Evolutionary conservation across 2,329 filamentous ascomycete species (phyloP).

Genomic region (Sporothrix brunneoviolacea): DNA sequence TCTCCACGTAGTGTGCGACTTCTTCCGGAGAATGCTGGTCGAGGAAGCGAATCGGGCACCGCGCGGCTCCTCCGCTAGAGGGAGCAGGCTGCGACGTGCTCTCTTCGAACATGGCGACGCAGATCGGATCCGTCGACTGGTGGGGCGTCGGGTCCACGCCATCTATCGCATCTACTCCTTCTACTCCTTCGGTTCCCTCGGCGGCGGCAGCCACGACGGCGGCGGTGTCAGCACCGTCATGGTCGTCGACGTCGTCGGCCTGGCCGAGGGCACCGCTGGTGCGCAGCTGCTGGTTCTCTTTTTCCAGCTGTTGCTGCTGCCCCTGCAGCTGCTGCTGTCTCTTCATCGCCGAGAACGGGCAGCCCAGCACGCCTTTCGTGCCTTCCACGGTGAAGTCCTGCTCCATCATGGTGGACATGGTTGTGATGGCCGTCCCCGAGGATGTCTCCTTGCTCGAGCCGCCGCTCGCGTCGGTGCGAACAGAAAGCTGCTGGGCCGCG

Average conservation of each 20-base stretch:
- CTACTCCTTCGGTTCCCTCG: constrained; percentile 9
- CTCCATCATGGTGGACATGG: constrained; percentile 64
- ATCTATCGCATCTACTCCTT: not conserved
- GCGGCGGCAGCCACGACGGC: constrained; percentile 21
- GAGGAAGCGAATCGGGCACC: constrained; percentile 88
- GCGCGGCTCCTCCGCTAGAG: constrained; percentile 43
- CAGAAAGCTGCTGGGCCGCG: constrained; percentile 44
- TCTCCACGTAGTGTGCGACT: constrained; percentile 87
- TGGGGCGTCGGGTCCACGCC: constrained; percentile 38
- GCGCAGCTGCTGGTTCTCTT: constrained; percentile 11
- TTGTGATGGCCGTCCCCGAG: constrained; percentile 44
- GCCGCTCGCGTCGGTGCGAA: constrained; percentile 25
- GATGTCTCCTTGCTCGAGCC: constrained; percentile 43
- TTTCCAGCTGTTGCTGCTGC: constrained; percentile 15
- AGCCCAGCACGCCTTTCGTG: constrained; percentile 69
- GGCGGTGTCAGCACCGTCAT: constrained; percentile 15
- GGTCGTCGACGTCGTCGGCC: not conserved
- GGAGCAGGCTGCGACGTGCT: constrained; percentile 46
- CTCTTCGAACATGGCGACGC: constrained; percentile 57
- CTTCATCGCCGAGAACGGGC: constrained; percentile 62
- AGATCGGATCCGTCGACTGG: constrained; percentile 53
- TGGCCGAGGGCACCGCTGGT: not conserved
- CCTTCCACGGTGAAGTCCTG: constrained; percentile 87
- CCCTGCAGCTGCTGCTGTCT: constrained; percentile 18
- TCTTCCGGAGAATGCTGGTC: constrained; percentile 91